Base-by-base conservation (phyloP, 2,329 filamentous ascomycete species). In the Botrytis pseudocinerea region DNA sequence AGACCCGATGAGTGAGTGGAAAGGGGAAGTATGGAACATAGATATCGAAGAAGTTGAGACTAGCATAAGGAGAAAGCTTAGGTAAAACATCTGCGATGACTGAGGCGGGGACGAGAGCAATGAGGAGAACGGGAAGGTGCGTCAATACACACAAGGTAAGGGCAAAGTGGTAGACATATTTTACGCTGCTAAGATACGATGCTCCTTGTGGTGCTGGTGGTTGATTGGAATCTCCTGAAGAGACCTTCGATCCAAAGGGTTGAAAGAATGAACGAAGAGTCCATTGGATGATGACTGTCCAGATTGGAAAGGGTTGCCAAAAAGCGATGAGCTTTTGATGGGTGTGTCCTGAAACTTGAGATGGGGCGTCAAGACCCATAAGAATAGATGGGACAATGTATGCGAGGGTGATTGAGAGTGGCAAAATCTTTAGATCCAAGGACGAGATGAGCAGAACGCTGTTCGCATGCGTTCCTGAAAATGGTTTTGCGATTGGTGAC, bases 281-380 rank as follows among this genome's bases (percentile, higher is more conserved):
- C 3, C 77, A 81, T 8, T 83, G 82, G n/a, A 83, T 75, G 18
- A 85, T 69, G 5, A 82, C 82, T 10, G 85, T 82, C 77, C 83
- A 85, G 28, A 85, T 76, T 0, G 86, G 85, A 79, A 86, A 88
- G 6, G 82, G 79, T 75, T 88, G 85, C 85, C 86, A 87, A 63
- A 85, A 75, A 1, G 84, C 84, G 40, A 86, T 84, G 72, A 84
- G 82, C 35, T 81, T 80, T 76, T 87, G 86, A 75, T 86, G 87
- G 20, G 81, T 79, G n/a, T 82, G 79, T 25, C 82, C 77, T 2
- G 81, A 81, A 22, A 85, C 75, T 1, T 81, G 35, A 0, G 77
- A 77, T 0, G 84, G 85, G 2, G 82, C 80, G 1, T 85, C 84
- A 7, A 87, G 78, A 18, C 80, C 77, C 81, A 87, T 83, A 6